Evolutionary conservation across 2,329 filamentous ascomycete genomes (phyloP).

Genomic region (Periglandula ipomoeae): DNA sequence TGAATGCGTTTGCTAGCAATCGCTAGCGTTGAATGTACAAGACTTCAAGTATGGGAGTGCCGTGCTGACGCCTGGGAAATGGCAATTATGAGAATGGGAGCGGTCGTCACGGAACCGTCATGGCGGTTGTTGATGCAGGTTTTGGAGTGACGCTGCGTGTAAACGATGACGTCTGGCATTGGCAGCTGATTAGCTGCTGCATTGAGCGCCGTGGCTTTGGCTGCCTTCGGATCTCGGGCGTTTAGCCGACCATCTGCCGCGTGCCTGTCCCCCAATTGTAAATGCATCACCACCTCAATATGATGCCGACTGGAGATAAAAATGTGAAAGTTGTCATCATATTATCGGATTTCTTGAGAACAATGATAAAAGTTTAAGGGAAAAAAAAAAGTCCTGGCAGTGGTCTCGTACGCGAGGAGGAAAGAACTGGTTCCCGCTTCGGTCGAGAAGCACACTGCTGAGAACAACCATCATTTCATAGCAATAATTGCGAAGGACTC

Average conservation of each 20-base stretch:
- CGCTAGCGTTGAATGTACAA: neutral
- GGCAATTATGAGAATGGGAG: neutral
- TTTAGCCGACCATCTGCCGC: neutral
- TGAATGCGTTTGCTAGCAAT: neutral
- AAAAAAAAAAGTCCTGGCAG: too few relatives aligned
- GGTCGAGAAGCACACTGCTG: too few relatives aligned
- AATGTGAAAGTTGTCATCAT: too few relatives aligned
- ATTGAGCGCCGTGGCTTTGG: too few relatives aligned
- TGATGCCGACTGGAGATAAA: too few relatives aligned
- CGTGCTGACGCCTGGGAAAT: neutral
- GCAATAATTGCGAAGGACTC: too few relatives aligned
- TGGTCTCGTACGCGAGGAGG: too few relatives aligned
- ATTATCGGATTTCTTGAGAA: too few relatives aligned
- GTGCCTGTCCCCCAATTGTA: neutral
- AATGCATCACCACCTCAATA: too few relatives aligned
- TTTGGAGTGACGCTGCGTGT: neutral
- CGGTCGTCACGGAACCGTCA: slow-evolving; percentile 4
- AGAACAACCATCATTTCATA: too few relatives aligned
- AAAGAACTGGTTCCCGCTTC: too few relatives aligned
- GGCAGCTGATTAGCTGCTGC: neutral
- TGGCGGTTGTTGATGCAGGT: neutral
- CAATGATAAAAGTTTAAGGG: too few relatives aligned
- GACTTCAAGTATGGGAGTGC: neutral
- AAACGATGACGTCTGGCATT: slow-evolving; percentile 6
- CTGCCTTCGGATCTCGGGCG: neutral